phyloP scores from a whole-genome alignment of 116 monocot species.

The Cymodocea nodosa region DNA sequence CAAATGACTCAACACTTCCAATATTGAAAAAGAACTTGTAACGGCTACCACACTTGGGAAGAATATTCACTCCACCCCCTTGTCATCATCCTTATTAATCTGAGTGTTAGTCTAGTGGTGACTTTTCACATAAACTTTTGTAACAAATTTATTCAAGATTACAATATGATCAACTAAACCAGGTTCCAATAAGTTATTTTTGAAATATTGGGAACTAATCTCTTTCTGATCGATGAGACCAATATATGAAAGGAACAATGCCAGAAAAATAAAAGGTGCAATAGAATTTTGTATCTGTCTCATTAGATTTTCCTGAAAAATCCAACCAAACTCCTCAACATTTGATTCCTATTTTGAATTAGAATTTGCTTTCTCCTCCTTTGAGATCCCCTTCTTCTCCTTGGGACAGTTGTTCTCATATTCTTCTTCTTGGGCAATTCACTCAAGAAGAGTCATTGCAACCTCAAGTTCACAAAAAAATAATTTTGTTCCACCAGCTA shows the following conservation, averaged over 20 bases:
- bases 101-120: conserved; percentile 35
- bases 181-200: conserved; percentile 87
- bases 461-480: conserved; percentile 24
- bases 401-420: conserved; percentile 43
- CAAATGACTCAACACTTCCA: conserved; percentile 97
- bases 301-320: conserved; percentile 42
- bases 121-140: conserved; percentile 83
- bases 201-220: conserved; percentile 82
- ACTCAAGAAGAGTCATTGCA: conserved; percentile 31
- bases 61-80: conserved; percentile 19
- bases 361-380: conserved; percentile 32
- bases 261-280: conserved; percentile 47
- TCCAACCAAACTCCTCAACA: conserved; percentile 40
- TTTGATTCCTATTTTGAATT: conserved; percentile 70
- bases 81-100: conserved; percentile 21
- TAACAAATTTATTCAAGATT: conserved; percentile 86
- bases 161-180: conserved; percentile 95
- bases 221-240: conserved; percentile 49
- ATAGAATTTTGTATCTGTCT: conserved; percentile 54
- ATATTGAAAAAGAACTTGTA: conserved; percentile 88
- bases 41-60: conserved; percentile 26
- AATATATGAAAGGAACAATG: conserved; percentile 41
- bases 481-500: conserved; percentile 23
- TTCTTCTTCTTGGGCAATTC: conserved; percentile 36
- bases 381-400: conserved; percentile 31